Percentiles rank a stretch among this genome's conserved stretches.
Conservation (phyloP, 495 filamentous ascomycete genomes). For the Xylaria bambusicola region DNA sequence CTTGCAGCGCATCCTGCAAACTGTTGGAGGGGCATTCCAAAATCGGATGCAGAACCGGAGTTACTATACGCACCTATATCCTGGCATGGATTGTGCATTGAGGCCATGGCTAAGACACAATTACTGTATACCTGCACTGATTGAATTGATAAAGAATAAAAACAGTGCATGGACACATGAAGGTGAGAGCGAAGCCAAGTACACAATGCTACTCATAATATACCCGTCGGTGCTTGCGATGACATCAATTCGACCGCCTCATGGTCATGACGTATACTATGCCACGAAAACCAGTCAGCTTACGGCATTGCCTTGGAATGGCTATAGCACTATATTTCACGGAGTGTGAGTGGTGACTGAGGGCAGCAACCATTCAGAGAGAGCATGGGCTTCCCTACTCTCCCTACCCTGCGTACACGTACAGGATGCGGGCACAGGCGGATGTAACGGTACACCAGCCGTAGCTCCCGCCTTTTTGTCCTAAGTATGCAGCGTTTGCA, state of each 20-base stretch:
- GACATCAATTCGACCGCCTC: not conserved
- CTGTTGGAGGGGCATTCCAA: slow-evolving; percentile 9
- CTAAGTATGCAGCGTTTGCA: no score
- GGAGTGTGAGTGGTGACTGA: slow-evolving; percentile 3
- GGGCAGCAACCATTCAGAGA: not conserved
- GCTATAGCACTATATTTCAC: not conserved
- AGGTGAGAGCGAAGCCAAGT: not conserved
- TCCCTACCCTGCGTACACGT: not conserved
- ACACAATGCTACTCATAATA: not conserved
- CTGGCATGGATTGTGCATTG: not conserved
- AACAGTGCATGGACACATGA: not conserved
- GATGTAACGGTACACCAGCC: not conserved
- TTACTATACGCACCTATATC: slow-evolving; percentile 1
- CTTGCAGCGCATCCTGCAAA: not conserved
- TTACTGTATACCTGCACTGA: not conserved
- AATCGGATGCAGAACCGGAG: slow-evolving; percentile 2
- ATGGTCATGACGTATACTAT: slow-evolving; percentile 3
- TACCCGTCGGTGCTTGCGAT: not conserved
- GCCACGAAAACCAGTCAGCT: not conserved
- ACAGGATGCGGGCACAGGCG: not conserved
- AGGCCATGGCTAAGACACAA: not conserved
- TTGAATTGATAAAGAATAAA: not conserved
- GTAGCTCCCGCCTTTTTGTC: no score
- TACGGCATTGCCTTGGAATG: no score
- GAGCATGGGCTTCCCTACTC: not conserved